These are phyloP conservation scores for Metschnikowia noctiluminum DNA, from an alignment of 805 yeast species.

Conservation along the genomic window DNA sequence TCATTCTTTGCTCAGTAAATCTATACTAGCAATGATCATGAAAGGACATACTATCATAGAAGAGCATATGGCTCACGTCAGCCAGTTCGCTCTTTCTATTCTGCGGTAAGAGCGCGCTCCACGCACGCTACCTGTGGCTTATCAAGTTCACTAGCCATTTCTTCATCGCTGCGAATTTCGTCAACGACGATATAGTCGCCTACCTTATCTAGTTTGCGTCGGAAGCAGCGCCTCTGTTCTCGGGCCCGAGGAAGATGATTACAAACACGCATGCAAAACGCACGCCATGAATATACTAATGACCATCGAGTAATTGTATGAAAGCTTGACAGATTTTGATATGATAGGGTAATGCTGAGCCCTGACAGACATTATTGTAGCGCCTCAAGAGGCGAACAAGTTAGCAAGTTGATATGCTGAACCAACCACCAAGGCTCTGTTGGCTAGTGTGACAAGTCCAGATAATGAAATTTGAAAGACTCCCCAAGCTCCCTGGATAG, in stretches of 20 bases:
- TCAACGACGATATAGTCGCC: neutral
- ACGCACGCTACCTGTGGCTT: neutral
- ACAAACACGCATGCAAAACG: neutral
- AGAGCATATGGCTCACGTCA: too few species aligned
- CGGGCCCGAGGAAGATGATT: neutral
- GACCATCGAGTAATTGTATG: neutral
- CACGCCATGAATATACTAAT: neutral
- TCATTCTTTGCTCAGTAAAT: too few species aligned
- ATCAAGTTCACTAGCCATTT: neutral
- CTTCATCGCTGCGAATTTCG: neutral
- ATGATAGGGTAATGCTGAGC: neutral
- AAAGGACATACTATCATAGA: too few species aligned
- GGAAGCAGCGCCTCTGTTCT: neutral
- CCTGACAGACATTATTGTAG: neutral
- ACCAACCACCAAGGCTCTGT: constrained; percentile 12
- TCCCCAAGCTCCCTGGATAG: constrained; percentile 53
- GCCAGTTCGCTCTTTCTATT: neutral
- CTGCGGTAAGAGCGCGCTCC: neutral
- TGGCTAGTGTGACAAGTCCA: constrained; percentile 47
- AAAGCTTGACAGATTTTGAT: neutral
- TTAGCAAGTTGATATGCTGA: constrained; percentile 15
- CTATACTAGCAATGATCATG: too few species aligned
- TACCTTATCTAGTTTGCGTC: neutral
- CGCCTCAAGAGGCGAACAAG: neutral
- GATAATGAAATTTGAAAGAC: constrained; percentile 62